phyloP scores from a whole-genome alignment of 2,329 filamentous ascomycete genomes.

The Arthrobotrys conoides region DNA sequence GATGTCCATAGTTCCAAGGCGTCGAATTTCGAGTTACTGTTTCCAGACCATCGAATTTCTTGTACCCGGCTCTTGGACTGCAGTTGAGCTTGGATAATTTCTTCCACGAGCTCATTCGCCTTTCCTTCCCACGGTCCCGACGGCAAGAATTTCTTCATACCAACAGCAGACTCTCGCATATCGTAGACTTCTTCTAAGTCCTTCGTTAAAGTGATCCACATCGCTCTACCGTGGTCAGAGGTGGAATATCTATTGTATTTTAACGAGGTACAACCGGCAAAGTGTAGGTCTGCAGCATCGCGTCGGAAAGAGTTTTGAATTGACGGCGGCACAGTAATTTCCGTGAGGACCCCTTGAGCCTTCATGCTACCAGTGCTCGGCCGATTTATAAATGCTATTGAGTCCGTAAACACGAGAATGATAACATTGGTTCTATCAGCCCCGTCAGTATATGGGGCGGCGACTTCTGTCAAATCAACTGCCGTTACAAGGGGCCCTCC shows the following conservation, averaged over 20 bases:
- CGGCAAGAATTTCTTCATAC: conserved; percentile 79
- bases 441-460: conserved; percentile 76
- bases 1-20: conserved; percentile 57
- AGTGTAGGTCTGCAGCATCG: conserved; percentile 78
- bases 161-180: conserved; percentile 71
- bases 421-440: conserved; percentile 75
- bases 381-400: conserved; percentile 82
- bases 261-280: conserved; percentile 80
- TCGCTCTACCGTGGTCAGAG: conserved; percentile 74
- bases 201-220: conserved; percentile 78
- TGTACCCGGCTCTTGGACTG: conserved; percentile 72
- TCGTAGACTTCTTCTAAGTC: conserved; percentile 74
- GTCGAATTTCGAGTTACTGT: conserved; percentile 59
- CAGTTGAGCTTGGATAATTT: conserved; percentile 86
- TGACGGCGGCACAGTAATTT: conserved; percentile 74
- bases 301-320: conserved; percentile 70
- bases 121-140: conserved; percentile 83
- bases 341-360: conserved; percentile 83
- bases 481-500: conserved; percentile 84
- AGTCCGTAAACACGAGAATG: conserved; percentile 87
- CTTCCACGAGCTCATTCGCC: conserved; percentile 82
- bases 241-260: conserved; percentile 81
- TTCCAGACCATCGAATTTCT: conserved; percentile 55
- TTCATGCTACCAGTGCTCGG: conserved; percentile 74
- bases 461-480: conserved; percentile 82